Evolutionary conservation across 2,329 filamentous ascomycete species (phyloP).

Genomic region (Paecilomyces fulvus): DNA sequence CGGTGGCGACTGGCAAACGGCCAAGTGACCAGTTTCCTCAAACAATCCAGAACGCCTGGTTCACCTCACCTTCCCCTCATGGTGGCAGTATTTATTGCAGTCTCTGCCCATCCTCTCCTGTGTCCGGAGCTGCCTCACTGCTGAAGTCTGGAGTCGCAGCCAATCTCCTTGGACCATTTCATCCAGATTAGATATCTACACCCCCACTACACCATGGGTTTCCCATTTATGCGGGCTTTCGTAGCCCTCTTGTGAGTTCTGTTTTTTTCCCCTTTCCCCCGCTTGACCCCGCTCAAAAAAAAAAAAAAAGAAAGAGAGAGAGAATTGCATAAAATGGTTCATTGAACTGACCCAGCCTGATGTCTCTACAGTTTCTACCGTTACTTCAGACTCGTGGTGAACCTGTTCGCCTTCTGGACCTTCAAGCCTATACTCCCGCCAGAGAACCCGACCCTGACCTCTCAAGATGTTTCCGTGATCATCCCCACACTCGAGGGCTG

Average conservation of each 20-base stretch:
- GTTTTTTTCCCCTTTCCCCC: neutral
- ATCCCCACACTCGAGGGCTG: conserved; percentile 86
- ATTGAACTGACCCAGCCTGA: neutral
- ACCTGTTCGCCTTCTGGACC: conserved; percentile 74
- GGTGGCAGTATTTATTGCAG: neutral
- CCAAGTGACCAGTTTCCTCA: too few relatives aligned
- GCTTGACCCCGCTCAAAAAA: neutral
- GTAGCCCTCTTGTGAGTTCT: conserved; percentile 34
- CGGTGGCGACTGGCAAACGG: neutral
- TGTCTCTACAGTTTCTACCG: conserved; percentile 62
- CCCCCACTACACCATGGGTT: conserved; percentile 20
- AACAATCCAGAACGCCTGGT: too few relatives aligned
- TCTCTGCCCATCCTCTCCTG: neutral
- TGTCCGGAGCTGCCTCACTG: neutral
- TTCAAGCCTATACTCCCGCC: conserved; percentile 81
- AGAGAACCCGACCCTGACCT: conserved; percentile 67
- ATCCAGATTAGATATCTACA: neutral
- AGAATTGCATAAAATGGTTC: neutral
- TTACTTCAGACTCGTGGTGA: conserved; percentile 76
- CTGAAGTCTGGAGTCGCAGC: conserved; percentile 2
- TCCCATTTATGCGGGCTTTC: conserved; percentile 32
- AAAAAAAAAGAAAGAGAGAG: neutral
- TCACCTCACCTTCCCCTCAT: conserved; percentile 1
- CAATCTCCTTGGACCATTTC: conserved; percentile 4
- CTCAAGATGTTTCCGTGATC: conserved; percentile 84